Evolutionary conservation across 129 eudicot species (phyloP).

Genomic region (Flaveria sonorensis): DNA sequence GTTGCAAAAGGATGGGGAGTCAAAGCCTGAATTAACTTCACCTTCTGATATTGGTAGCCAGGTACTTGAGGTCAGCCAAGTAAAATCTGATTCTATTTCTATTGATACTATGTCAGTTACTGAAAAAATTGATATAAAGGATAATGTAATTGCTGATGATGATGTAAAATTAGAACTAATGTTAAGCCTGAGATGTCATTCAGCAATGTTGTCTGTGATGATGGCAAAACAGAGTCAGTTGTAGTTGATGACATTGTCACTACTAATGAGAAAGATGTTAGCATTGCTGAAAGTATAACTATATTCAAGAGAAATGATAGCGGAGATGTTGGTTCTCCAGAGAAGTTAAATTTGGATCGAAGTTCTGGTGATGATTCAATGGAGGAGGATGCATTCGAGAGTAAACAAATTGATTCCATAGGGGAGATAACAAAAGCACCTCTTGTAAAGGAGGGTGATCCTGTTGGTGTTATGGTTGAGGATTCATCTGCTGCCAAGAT

Average conservation of each 20-base stretch:
- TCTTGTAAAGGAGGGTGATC: constrained; percentile 34
- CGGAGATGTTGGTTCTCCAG: constrained; percentile 45
- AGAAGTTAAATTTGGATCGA: constrained; percentile 58
- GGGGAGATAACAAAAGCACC: constrained; percentile 38
- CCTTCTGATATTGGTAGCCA: constrained; percentile 46
- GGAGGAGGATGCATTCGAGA: constrained; percentile 63
- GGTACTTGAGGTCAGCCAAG: constrained; percentile 82
- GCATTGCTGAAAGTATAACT: too few relatives aligned
- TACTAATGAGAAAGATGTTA: constrained; percentile 36
- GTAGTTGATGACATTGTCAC: constrained; percentile 30
- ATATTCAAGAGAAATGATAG: too few relatives aligned
- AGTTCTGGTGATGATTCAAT: constrained; percentile 68
- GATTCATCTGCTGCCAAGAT: constrained; percentile 40
- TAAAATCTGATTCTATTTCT: constrained; percentile 77
- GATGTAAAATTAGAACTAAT: constrained; percentile 75
- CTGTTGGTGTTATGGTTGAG: constrained; percentile 46
- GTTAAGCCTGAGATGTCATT: constrained; percentile 58
- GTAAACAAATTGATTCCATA: constrained; percentile 56
- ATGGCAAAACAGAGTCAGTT: constrained; percentile 26
- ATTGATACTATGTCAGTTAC: constrained; percentile 62
- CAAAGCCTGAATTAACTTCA: constrained; percentile 24
- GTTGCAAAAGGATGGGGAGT: constrained; percentile 28
- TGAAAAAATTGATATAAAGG: constrained; percentile 76
- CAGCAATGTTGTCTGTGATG: constrained; percentile 47
- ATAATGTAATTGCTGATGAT: constrained; percentile 68